Conservation (phyloP, 805 yeast species). For the Grigorovia transvaalensis region DNA sequence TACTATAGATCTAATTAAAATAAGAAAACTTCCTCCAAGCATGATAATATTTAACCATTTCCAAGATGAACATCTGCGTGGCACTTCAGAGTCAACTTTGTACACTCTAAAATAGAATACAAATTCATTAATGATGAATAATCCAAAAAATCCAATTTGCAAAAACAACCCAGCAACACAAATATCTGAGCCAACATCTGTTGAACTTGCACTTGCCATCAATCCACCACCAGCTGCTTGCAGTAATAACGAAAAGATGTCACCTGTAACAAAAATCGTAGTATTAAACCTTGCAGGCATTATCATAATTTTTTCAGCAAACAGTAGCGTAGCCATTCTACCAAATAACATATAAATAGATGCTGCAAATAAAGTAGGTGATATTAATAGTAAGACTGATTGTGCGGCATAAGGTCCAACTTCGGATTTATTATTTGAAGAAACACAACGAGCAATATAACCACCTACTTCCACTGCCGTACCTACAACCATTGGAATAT, state of each 20-base stretch:
- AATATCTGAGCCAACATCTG: conserved; percentile 15
- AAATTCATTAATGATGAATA: conserved; percentile 18
- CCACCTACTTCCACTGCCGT: conserved; percentile 20
- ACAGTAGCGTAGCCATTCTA: conserved; percentile 13
- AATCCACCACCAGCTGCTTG: conserved; percentile 30
- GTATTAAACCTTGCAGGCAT: conserved; percentile 19
- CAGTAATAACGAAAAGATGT: conserved; percentile 22
- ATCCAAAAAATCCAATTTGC: conserved; percentile 24
- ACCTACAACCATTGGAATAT: conserved; percentile 22
- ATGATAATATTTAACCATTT: conserved; percentile 8
- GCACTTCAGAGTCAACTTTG: conserved; percentile 1
- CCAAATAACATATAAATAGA: conserved; percentile 28
- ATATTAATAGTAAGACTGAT: conserved; percentile 20
- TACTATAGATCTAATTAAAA: conserved; percentile 27
- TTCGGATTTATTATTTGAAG: conserved; percentile 5
- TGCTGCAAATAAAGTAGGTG: conserved; percentile 28
- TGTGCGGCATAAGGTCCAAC: conserved; percentile 20
- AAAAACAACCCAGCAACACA: conserved; percentile 25
- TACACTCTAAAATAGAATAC: conserved; percentile 8
- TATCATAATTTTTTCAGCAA: conserved; percentile 13
- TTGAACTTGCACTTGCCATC: conserved; percentile 5
- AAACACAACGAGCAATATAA: conserved; percentile 17
- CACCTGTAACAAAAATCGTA: conserved; percentile 25
- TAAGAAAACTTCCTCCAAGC: conserved; percentile 10
- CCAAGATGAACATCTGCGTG: conserved; percentile 7